Evolutionary conservation across 371 early-diverging fungal species (phyloP).

Genomic region (Sanchytrium tribonematis): DNA sequence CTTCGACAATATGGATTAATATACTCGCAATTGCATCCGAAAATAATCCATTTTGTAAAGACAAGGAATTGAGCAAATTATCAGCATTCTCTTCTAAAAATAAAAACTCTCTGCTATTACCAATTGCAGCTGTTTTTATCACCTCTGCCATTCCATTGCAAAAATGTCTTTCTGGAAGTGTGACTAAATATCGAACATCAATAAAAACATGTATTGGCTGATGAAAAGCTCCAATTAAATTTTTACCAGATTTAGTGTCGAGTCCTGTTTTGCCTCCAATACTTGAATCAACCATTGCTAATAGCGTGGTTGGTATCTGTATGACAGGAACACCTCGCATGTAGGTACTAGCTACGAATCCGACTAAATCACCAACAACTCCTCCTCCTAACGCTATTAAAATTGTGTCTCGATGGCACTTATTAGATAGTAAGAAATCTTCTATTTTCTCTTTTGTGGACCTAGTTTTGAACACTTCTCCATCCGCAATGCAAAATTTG

Average conservation of each 20-base stretch:
- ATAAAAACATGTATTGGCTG: conserved; percentile 77
- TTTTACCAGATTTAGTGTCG: conserved; percentile 80
- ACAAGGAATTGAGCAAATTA: conserved; percentile 23
- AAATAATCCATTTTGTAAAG: conserved; percentile 14
- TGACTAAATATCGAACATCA: conserved; percentile 52
- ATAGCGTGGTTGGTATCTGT: conserved; percentile 76
- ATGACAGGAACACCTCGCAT: conserved; percentile 84
- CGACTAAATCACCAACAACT: conserved; percentile 75
- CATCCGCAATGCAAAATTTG: conserved; percentile 52
- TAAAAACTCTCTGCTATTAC: conserved; percentile 53
- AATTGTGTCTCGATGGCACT: conserved; percentile 73
- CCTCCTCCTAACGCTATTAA: conserved; percentile 86
- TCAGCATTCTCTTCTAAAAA: conserved; percentile 57
- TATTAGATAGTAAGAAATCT: conserved; percentile 54
- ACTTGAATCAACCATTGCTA: conserved; percentile 91
- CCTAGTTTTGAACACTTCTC: conserved; percentile 66
- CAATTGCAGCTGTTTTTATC: conserved; percentile 87
- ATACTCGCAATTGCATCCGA: conserved; percentile 8
- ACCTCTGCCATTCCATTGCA: conserved; percentile 91
- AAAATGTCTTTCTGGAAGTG: conserved; percentile 73
- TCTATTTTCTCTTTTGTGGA: conserved; percentile 59
- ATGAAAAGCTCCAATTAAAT: conserved; percentile 85
- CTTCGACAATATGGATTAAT: conserved; percentile 51
- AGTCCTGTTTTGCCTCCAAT: conserved; percentile 93
- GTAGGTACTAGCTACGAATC: conserved; percentile 84